Evolutionary conservation across 495 filamentous ascomycete genomes (phyloP), one percentile per base, ranked within the genome.

Genomic region (Pseudotulostoma volvatum): DNA sequence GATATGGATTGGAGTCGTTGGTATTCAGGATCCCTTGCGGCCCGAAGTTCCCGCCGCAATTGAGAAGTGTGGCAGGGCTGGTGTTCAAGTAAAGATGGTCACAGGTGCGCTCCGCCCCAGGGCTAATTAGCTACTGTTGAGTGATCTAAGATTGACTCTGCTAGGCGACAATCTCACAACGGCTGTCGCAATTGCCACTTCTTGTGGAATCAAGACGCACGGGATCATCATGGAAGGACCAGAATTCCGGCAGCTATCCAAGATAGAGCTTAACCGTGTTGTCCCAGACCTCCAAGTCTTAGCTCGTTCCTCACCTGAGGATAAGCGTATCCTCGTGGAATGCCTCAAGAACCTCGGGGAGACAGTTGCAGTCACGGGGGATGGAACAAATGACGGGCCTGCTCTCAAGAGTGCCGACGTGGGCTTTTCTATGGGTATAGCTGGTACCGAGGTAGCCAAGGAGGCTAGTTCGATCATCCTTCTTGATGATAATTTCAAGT

Each of bases 381-480:
- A 93, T 50, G 84, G 84, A 13, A 93, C 84, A 36, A 93, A 93
- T 51, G 84, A 93, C 54, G 84, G 82, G 1, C 84, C 84, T 8
- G 84, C 84, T 33, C 64, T 93, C 40, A 84, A 81, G 49, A 77
- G 76, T 45, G 83, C 84, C 17, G 84, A 93, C 53, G 80, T 93
- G 33, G 84, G 84, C 13, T 93, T 93, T 57, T 87, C 84, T 34
- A 93, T 93, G 84, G 84, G 84, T 34, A 86, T 90, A 44, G 73
- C 82, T 34, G 84, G 84, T 28, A 93, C 84, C 4, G 84, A 90
- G 51, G 84, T 93, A n/a, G 84, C 84, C 18, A 93, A 93, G 61
- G 84, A 93, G 53, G 84, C 84, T 7, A 90, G 83, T 36, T 83
- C 81, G 13, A 93, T 93, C 44, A 88, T 93, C 48, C 71, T 92